Base-by-base conservation (phyloP, 768 basidiomycete genomes). In the Auricularia sp. region DNA sequence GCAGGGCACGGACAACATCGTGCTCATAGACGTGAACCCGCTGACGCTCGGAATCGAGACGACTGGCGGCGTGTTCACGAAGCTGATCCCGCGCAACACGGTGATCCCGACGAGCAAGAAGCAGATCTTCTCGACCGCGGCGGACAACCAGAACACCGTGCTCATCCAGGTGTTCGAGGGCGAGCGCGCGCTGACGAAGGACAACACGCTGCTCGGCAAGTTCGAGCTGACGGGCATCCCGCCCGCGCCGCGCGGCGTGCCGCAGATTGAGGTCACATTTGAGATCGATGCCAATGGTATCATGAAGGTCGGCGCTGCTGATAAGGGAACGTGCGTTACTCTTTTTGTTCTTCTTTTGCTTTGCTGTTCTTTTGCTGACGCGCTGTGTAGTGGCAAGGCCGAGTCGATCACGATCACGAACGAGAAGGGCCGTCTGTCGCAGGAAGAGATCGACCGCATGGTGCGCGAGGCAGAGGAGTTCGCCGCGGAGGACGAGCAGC, bases 11-110 rank as follows among this genome's bases (percentile, higher is more conserved):
- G 86, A 85, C 67, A 95, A 94, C 69, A 83, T 98, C 68, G 89
- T 98, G 67, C 89, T 98, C 65, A 92, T 98, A 72, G 96, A 98
- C 76, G 93, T 98, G 74, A 90, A 88, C 80, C 94, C 96, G 34
- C 85, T 98, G 47, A 96, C 96, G 36, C 92, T 98, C 74, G 95
- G 96, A 84, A 99, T 98, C 71, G 96, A 98, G 84, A 98, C 95
- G 71, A 96, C 95, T 45, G 94, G 96, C 72, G 94, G 94, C 75
- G 94, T 98, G 71, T 92, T 98, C 83, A 98, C 94, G 70, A 97
- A 96, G 78, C 83, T 99, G 72, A 98, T 99, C 72, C 84, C 93
- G 67, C 89, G 96, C 71, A 98, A 98, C 86, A 98, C 96, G 54
- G 93, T 96, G 73, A 94, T 98, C 75, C 96, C 96, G 66, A 98